phyloP scores from a whole-genome alignment of 805 yeast species.

The Komagataella populi region DNA sequence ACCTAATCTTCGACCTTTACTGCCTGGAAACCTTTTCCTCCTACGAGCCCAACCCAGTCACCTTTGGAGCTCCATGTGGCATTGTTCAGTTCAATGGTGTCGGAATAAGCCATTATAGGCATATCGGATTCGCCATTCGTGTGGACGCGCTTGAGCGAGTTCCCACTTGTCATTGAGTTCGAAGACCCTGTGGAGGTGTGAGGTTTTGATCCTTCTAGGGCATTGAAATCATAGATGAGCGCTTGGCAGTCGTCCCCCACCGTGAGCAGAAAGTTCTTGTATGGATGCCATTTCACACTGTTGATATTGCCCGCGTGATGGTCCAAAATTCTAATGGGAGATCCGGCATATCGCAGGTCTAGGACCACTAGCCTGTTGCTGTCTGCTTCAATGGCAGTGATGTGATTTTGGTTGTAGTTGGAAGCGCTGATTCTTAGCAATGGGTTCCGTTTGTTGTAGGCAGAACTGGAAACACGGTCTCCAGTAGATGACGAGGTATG shows the following conservation, averaged over 20 bases:
- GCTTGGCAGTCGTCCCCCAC: constrained; percentile 71
- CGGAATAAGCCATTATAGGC: constrained; percentile 40
- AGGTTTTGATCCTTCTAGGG: constrained; percentile 5
- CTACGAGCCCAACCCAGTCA: constrained; percentile 69
- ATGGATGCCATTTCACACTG: constrained; percentile 76
- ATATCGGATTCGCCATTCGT: constrained; percentile 11
- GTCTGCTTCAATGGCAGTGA: constrained; percentile 72
- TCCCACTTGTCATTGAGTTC: background rate
- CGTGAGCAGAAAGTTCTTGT: constrained; percentile 41
- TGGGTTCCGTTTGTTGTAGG: constrained; percentile 30
- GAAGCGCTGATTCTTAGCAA: constrained; percentile 67
- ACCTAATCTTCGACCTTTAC: constrained; percentile 17
- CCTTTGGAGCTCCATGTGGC: constrained; percentile 63
- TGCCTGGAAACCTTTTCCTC: constrained; percentile 59
- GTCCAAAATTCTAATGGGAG: constrained; percentile 57
- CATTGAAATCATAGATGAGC: constrained; percentile 48
- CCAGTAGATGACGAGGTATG: background rate
- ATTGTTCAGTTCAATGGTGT: constrained; percentile 61
- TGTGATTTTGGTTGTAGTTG: constrained; percentile 64
- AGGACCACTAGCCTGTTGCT: constrained; percentile 53
- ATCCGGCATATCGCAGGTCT: constrained; percentile 82
- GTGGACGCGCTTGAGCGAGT: constrained; percentile 1
- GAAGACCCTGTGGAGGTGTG: background rate
- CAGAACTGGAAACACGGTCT: constrained; percentile 2
- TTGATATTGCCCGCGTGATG: constrained; percentile 63